Conservation (phyloP, 2,329 filamentous ascomycete species). For the Alternaria solani region DNA sequence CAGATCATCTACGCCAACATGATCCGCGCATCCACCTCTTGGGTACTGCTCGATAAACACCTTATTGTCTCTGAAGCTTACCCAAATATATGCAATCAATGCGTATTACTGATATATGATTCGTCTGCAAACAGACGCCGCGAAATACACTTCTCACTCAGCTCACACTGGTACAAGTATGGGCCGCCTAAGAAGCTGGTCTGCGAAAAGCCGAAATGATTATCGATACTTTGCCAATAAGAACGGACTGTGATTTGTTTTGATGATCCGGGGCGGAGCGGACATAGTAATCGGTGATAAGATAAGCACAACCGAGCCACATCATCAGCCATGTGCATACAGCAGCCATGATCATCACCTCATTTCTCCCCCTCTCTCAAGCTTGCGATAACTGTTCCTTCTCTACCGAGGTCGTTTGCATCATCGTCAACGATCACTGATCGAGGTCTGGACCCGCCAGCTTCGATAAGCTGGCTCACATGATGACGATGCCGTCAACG, state of each 20-base stretch:
- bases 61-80: background rate
- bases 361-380: background rate
- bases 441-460: background rate
- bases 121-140: background rate
- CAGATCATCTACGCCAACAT: conserved; percentile 8
- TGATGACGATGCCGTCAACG: conserved; percentile 6
- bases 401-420: conserved; percentile 1
- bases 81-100: background rate
- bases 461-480: conserved; percentile 1
- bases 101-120: conserved; percentile 6
- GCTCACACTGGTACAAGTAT: background rate
- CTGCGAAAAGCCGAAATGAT: background rate
- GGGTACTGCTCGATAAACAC: conserved; percentile 4
- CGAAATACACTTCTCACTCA: background rate
- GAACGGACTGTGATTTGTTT: background rate
- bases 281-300: conserved; percentile 1
- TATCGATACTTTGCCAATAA: background rate
- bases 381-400: background rate
- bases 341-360: background rate
- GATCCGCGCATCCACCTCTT: background rate
- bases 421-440: background rate
- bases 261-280: conserved; percentile 2
- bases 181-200: background rate
- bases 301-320: background rate
- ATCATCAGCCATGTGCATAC: background rate